Evolutionary conservation across 2,329 filamentous ascomycete species (phyloP).

Genomic region (Alternaria hordeiaustralica): DNA sequence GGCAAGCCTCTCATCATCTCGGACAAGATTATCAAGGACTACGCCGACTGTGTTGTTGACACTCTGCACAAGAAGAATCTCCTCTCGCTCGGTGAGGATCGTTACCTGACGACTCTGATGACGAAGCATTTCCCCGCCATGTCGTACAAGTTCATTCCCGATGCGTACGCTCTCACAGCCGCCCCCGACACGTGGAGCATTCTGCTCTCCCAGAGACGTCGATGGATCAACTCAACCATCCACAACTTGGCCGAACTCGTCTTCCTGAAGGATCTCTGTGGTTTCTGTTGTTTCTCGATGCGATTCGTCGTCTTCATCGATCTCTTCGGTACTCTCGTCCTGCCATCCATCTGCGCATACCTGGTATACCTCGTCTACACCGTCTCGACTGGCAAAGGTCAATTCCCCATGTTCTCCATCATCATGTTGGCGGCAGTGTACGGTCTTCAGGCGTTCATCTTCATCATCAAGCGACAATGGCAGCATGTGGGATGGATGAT

Average conservation of each 20-base stretch:
- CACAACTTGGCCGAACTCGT: constrained; percentile 95
- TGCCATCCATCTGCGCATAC: constrained; percentile 87
- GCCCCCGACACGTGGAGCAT: constrained; percentile 95
- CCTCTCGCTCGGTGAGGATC: constrained; percentile 92
- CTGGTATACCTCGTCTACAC: constrained; percentile 86
- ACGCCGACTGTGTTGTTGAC: constrained; percentile 86
- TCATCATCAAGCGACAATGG: constrained; percentile 97
- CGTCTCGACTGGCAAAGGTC: constrained; percentile 71
- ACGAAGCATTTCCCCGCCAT: constrained; percentile 95
- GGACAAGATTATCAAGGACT: constrained; percentile 85
- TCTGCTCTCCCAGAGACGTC: constrained; percentile 93
- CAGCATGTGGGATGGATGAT: constrained; percentile 99
- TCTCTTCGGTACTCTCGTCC: constrained; percentile 88
- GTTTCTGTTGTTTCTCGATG: constrained; percentile 99
- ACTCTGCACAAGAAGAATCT: constrained; percentile 96
- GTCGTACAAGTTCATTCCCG: constrained; percentile 94
- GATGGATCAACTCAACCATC: constrained; percentile 99
- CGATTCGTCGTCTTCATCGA: constrained; percentile 95
- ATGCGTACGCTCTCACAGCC: constrained; percentile 91
- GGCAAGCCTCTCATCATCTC: constrained; percentile 94
- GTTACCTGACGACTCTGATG: constrained; percentile 96
- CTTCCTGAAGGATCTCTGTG: constrained; percentile 90
- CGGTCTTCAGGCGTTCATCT: constrained; percentile 93
- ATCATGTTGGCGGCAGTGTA: constrained; percentile 90
- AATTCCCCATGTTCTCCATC: constrained; percentile 86